Percentiles rank a stretch among this genome's conserved stretches.
phyloP scores from a whole-genome alignment of 1,284 basidiomycete species.

The Heterobasidion irregulare region DNA sequence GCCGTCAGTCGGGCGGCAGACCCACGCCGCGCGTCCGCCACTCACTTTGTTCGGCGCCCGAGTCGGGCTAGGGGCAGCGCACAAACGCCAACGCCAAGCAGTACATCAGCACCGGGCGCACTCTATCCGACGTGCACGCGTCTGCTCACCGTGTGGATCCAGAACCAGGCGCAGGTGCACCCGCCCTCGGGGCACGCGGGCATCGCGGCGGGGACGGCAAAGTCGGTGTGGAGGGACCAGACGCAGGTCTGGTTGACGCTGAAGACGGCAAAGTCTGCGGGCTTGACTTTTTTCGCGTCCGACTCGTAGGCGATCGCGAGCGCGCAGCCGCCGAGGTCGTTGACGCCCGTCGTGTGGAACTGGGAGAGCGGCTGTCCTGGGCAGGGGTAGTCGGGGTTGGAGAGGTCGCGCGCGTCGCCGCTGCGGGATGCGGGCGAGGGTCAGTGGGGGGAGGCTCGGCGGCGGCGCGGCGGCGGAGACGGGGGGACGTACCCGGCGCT shows the following conservation, averaged over 20 bases:
- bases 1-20: no score
- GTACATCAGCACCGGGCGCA: not conserved
- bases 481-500: constrained; percentile 24
- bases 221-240: constrained; percentile 58
- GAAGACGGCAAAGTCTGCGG: constrained; percentile 66
- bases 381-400: constrained; percentile 39
- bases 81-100: not conserved
- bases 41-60: constrained; percentile 39
- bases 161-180: constrained; percentile 68
- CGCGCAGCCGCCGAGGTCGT: constrained; percentile 55
- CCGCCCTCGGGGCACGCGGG: constrained; percentile 58
- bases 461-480: no score
- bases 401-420: constrained; percentile 36
- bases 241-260: constrained; percentile 68
- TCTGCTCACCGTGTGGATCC: constrained; percentile 49
- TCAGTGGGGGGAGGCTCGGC: no score
- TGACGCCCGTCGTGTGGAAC: constrained; percentile 46
- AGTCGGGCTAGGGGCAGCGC: constrained; percentile 22
- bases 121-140: not conserved
- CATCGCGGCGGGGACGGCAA: constrained; percentile 54
- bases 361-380: constrained; percentile 30
- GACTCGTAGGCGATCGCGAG: constrained; percentile 67
- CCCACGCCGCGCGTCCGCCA: not conserved
- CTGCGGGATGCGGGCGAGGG: constrained; percentile 12
- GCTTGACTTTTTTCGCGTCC: constrained; percentile 43